phyloP scores from a whole-genome alignment of 495 filamentous ascomycete genomes.

The Aspergillus sclerotiicarbonarius region DNA sequence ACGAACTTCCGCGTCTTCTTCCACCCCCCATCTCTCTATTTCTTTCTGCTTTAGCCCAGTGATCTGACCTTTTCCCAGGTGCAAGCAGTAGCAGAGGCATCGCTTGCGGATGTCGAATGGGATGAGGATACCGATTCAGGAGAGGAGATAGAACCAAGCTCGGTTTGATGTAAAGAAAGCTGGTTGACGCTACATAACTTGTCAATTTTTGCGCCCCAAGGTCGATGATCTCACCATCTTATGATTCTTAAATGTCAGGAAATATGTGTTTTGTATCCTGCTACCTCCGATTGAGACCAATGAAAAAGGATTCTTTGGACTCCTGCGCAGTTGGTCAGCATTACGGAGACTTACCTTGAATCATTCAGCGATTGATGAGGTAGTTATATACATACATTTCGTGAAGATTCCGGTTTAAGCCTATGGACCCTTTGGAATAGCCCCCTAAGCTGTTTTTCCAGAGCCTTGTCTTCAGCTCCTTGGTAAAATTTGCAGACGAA shows the following conservation, averaged over 20 bases:
- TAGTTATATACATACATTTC: constrained; percentile 59
- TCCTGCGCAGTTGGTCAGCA: constrained; percentile 56
- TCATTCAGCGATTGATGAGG: background rate
- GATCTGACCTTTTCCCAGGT: constrained; percentile 41
- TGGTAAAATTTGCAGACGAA: constrained; percentile 99
- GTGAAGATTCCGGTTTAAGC: constrained; percentile 86
- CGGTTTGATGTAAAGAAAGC: background rate
- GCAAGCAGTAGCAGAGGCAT: constrained; percentile 75
- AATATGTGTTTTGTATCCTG: constrained; percentile 9
- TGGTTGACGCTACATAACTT: background rate
- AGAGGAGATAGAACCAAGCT: constrained; percentile 28
- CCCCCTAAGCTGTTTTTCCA: constrained; percentile 68
- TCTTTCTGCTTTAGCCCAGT: background rate
- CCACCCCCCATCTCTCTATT: background rate
- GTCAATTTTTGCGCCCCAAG: background rate
- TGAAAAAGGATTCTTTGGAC: constrained; percentile 85
- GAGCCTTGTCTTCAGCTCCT: constrained; percentile 73
- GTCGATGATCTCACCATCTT: background rate
- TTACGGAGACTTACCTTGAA: background rate
- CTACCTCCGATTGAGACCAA: constrained; percentile 60
- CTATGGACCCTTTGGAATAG: constrained; percentile 77
- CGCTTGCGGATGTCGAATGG: constrained; percentile 58
- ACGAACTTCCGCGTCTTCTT: background rate
- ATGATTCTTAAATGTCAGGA: background rate
- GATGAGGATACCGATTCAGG: constrained; percentile 56